A percentile compares a stretch with the other conserved stretches of the same genome.
Evolutionary conservation across 441 rosid genomes (phyloP).

Genomic region (Aquilaria agallochum): DNA sequence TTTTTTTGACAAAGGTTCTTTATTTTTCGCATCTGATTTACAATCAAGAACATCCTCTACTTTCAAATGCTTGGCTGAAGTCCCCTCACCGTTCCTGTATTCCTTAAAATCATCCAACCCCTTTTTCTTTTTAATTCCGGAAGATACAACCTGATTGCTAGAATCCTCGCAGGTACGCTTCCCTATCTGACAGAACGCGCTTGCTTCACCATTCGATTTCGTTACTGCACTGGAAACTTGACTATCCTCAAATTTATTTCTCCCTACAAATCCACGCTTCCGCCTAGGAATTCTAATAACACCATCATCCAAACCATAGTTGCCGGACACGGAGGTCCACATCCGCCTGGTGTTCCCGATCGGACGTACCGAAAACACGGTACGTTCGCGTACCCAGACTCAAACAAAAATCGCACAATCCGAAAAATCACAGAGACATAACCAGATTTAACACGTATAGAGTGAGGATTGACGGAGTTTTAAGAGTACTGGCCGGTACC

Average conservation of each 20-base stretch:
- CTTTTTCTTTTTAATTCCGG: conserved; percentile 34
- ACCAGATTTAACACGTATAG: too few species aligned
- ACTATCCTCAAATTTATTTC: conserved; percentile 14
- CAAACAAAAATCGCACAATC: too few species aligned
- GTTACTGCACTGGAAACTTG: conserved; percentile 33
- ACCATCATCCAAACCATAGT: background rate
- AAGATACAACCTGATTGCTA: conserved; percentile 28
- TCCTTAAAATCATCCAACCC: conserved; percentile 31
- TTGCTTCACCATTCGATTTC: conserved; percentile 30
- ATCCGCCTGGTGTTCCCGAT: too few species aligned
- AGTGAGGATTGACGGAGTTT: too few species aligned
- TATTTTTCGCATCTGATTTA: conserved; percentile 28
- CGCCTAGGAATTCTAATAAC: conserved; percentile 9
- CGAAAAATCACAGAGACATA: too few species aligned
- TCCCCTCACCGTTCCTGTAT: conserved; percentile 22
- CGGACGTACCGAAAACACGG: too few species aligned
- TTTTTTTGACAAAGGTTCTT: conserved; percentile 30
- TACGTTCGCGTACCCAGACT: too few species aligned
- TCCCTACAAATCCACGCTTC: conserved; percentile 12
- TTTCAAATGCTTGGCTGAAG: conserved; percentile 30
- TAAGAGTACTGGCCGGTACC: too few species aligned
- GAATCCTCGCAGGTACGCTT: conserved; percentile 32
- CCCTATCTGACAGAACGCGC: conserved; percentile 23
- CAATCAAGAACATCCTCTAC: conserved; percentile 36
- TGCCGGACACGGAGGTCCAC: too few species aligned